phyloP scores from a whole-genome alignment of 2,329 filamentous ascomycete species.

The Emergomyces orientalis region DNA sequence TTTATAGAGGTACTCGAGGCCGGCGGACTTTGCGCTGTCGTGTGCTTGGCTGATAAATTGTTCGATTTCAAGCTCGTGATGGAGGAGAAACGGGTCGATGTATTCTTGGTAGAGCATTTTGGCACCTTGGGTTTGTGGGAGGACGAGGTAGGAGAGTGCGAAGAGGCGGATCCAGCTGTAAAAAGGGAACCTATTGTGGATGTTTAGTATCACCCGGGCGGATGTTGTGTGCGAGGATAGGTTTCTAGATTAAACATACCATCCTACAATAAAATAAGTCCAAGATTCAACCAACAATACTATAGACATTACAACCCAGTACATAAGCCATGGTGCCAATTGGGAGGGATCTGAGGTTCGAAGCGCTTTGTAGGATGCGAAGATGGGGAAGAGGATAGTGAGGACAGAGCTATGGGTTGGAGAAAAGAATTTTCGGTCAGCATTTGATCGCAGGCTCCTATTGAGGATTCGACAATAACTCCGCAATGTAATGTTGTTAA shows the following conservation, averaged over 20 bases:
- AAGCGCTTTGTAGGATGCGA: slow-evolving; percentile 95
- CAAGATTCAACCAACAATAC: slow-evolving; percentile 76
- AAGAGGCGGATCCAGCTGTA: slow-evolving; percentile 83
- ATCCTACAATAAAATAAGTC: slow-evolving; percentile 75
- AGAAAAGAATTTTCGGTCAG: slow-evolving; percentile 22
- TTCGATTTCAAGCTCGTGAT: slow-evolving; percentile 84
- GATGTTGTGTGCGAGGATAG: background rate
- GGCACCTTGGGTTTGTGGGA: slow-evolving; percentile 95
- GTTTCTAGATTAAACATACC: slow-evolving; percentile 42
- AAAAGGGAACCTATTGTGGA: slow-evolving; percentile 64
- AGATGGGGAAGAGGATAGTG: slow-evolving; percentile 88
- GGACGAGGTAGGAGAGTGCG: slow-evolving; percentile 85
- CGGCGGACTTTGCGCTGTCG: slow-evolving; percentile 65
- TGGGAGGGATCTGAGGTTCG: slow-evolving; percentile 83
- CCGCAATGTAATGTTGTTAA: background rate
- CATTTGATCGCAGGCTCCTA: slow-evolving; percentile 12
- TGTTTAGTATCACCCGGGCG: background rate
- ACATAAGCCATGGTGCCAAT: slow-evolving; percentile 96
- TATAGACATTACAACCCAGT: slow-evolving; percentile 88
- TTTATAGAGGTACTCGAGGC: slow-evolving; percentile 64
- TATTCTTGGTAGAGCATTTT: slow-evolving; percentile 74
- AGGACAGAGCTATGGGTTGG: slow-evolving; percentile 57
- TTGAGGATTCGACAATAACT: background rate
- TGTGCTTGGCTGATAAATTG: slow-evolving; percentile 76
- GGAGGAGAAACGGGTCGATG: slow-evolving; percentile 76